Base-by-base conservation (phyloP, 1,284 basidiomycete genomes). In the Cryptococcus jaspeensis region DNA sequence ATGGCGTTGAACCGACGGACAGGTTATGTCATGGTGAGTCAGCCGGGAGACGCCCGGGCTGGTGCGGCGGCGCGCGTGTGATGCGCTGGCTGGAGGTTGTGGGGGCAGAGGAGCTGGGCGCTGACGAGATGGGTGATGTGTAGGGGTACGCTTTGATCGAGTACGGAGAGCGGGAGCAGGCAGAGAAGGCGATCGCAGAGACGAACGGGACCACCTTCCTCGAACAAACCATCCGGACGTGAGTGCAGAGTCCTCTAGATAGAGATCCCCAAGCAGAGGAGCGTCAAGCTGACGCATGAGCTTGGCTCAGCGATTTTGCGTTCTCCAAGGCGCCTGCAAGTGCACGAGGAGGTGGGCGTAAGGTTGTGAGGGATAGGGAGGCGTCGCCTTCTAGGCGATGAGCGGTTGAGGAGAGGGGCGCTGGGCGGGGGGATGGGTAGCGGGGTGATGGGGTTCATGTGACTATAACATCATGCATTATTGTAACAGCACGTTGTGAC, bases 71-170 rank as follows among this genome's bases (percentile, higher is more conserved):
- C 6, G 40, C 20, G 16, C 40, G 40, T 6, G 40, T 16, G 6
- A 46, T 18, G 44, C 18, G 44, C n/a, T 46, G 4, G 23, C 15
- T 11, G 11, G 42, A 44, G 20, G 28, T 32, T 32, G 28, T 32
- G 28, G 5, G 9, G 32, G n/a, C 20, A 40, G 38, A 22, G 18
- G 22, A 40, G 28, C 2, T 7, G 8, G 9, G 28, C 18, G 38
- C 52, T 53, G 9, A 37, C 20, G 20, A 32, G n/a, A 13, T 16
- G 32, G 4, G 28, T 45, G 41, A 12, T 9, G 18, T 46, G 20
- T 69, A 96, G 93, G 93, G 93, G 46, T 97, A 97, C 80, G 93
- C 92, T 1, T 80, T 99, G 53, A 88, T 99, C 58, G 95, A 99
- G 78, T 99, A 96, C 73, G 92, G 91, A 69, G 92, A 89, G 9